Evolutionary conservation across 2,329 filamentous ascomycete species (phyloP).

Genomic region (Mycosphaerella sp.): DNA sequence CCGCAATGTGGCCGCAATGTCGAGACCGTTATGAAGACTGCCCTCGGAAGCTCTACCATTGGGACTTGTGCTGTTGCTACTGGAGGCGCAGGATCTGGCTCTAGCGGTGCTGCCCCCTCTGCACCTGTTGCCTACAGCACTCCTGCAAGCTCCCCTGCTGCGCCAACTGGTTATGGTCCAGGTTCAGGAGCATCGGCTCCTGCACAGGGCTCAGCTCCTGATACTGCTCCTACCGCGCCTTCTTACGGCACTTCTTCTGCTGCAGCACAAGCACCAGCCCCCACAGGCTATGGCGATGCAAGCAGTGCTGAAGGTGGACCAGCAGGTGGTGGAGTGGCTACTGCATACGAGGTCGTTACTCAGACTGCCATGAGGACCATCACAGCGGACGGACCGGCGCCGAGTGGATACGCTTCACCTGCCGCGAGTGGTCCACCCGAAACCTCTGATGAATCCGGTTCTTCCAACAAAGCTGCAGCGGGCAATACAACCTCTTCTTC

Average conservation of each 20-base stretch:
- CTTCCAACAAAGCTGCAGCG: not conserved
- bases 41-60: slow-evolving; percentile 11
- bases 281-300: slow-evolving; percentile 3
- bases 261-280: slow-evolving; percentile 1
- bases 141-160: slow-evolving; percentile 4
- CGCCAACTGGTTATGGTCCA: slow-evolving; percentile 11
- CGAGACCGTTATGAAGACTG: slow-evolving; percentile 12
- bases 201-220: slow-evolving; percentile 1
- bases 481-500: slow-evolving; percentile 11
- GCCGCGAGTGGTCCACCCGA: not conserved
- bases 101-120: slow-evolving; percentile 1
- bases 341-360: slow-evolving; percentile 8
- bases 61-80: slow-evolving; percentile 11
- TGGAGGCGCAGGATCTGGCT: slow-evolving; percentile 9
- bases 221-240: slow-evolving; percentile 3
- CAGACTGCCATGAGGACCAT: slow-evolving; percentile 16
- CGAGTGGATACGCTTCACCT: slow-evolving; percentile 5
- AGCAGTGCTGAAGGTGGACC: not conserved
- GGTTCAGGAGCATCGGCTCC: slow-evolving; percentile 2
- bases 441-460: not conserved
- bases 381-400: slow-evolving; percentile 10
- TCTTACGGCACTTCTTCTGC: not conserved
- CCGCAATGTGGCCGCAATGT: slow-evolving; percentile 51
- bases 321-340: not conserved
- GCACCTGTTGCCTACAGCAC: not conserved